A percentile compares a stretch with the other conserved stretches of the same genome.
phyloP scores from a whole-genome alignment of 1,284 basidiomycete species.

The Bothia castanella region DNA sequence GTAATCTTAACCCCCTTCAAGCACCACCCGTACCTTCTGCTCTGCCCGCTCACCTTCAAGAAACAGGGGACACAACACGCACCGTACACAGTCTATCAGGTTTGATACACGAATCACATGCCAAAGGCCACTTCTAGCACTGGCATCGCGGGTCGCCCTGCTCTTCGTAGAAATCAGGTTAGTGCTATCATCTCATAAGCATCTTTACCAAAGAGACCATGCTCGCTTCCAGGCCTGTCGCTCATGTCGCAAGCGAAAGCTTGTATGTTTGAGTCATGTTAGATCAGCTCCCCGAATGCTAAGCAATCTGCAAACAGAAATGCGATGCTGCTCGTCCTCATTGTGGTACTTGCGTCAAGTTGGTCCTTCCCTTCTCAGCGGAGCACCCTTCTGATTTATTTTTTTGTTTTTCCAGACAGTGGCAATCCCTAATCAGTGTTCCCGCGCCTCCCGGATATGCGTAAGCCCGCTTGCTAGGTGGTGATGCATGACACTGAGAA shows the following conservation, averaged over 20 bases:
- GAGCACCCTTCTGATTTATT: slow-evolving; percentile 4
- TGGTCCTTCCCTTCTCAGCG: slow-evolving; percentile 28
- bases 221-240: slow-evolving; percentile 60
- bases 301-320: slow-evolving; percentile 49
- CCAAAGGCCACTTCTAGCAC: slow-evolving; percentile 50
- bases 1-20: background rate
- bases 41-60: background rate
- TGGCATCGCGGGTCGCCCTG: slow-evolving; percentile 44
- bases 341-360: slow-evolving; percentile 80
- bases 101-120: slow-evolving; percentile 40
- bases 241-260: slow-evolving; percentile 74
- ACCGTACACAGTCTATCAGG: background rate
- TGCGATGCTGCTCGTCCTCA: slow-evolving; percentile 79
- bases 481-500: slow-evolving; percentile 11
- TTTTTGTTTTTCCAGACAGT: slow-evolving; percentile 47
- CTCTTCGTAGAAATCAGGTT: slow-evolving; percentile 76
- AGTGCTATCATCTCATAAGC: slow-evolving; percentile 12
- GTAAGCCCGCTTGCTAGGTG: slow-evolving; percentile 41
- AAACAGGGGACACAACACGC: slow-evolving; percentile 6
- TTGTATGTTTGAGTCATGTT: slow-evolving; percentile 45
- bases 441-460: slow-evolving; percentile 75
- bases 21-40: background rate
- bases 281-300: slow-evolving; percentile 1
- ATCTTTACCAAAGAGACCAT: slow-evolving; percentile 4
- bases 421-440: slow-evolving; percentile 74